phyloP scores from a whole-genome alignment of 768 basidiomycete species.

The Mycena filopes region DNA sequence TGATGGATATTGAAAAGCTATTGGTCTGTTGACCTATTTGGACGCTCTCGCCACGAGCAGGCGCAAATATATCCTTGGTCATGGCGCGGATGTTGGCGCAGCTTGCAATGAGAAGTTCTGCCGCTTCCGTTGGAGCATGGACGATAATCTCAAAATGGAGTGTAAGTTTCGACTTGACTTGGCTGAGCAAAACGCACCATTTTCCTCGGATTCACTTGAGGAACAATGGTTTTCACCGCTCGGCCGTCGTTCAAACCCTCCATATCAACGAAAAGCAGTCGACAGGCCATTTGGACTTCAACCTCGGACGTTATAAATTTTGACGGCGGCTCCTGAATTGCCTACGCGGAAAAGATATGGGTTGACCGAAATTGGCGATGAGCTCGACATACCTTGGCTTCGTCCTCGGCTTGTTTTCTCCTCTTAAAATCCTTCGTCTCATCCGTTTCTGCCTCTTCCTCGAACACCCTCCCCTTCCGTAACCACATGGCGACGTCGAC shows the following conservation, averaged over 20 bases:
- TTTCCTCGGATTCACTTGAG: conserved; percentile 95
- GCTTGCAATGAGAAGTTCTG: conserved; percentile 79
- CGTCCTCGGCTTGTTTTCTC: conserved; percentile 78
- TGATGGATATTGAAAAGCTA: conserved; percentile 93
- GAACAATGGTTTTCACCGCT: conserved; percentile 95
- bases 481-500: conserved; percentile 97
- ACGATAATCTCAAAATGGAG: conserved; percentile 82
- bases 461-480: conserved; percentile 88
- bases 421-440: conserved; percentile 79
- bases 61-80: conserved; percentile 93
- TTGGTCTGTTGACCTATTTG: conserved; percentile 97
- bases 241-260: conserved; percentile 97
- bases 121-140: conserved; percentile 74
- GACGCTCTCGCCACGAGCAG: conserved; percentile 76
- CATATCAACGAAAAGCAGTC: conserved; percentile 92
- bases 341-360: conserved; percentile 46
- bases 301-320: conserved; percentile 85
- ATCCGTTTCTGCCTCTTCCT: conserved; percentile 88
- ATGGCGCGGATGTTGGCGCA: conserved; percentile 87
- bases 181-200: conserved; percentile 64
- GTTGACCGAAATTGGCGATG: neutral
- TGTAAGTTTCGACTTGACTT: conserved; percentile 1
- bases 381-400: conserved; percentile 70
- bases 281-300: conserved; percentile 85
- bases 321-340: conserved; percentile 85